These are phyloP conservation scores for Hanseniaspora lachancei DNA, from an alignment of 805 yeast genomes.

Conservation along the genomic window DNA sequence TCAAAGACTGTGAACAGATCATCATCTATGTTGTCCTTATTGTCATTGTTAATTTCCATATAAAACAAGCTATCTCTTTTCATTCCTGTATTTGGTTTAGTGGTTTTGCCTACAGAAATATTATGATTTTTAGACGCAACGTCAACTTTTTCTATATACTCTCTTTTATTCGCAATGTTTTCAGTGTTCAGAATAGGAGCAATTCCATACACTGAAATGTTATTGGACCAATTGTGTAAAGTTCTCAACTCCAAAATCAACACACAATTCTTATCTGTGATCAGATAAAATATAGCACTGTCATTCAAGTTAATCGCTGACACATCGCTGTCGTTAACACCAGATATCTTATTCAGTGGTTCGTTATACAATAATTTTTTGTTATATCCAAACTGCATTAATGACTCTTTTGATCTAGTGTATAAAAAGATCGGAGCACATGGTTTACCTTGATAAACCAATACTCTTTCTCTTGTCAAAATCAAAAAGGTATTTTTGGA, in stretches of 20 bases:
- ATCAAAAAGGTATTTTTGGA: conserved; percentile 22
- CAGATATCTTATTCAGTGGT: conserved; percentile 16
- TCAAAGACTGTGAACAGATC: conserved; percentile 26
- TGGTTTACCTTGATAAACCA: conserved; percentile 26
- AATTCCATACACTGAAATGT: conserved; percentile 25
- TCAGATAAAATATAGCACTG: conserved; percentile 18
- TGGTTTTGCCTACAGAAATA: background rate
- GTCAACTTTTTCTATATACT: background rate
- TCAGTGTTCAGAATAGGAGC: conserved; percentile 16
- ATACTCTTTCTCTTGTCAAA: conserved; percentile 22
- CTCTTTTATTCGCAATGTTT: background rate
- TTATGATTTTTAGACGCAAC: background rate
- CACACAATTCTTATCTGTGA: conserved; percentile 22
- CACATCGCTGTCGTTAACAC: conserved; percentile 14
- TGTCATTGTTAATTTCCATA: conserved; percentile 15
- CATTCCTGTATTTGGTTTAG: background rate
- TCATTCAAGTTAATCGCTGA: background rate
- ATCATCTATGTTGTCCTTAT: conserved; percentile 22
- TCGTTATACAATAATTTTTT: conserved; percentile 15
- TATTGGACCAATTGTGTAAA: conserved; percentile 16
- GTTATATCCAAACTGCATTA: conserved; percentile 25
- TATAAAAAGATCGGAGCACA: conserved; percentile 24
- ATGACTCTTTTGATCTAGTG: conserved; percentile 22
- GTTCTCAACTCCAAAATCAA: conserved; percentile 24
- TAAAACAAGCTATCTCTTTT: background rate